These are phyloP conservation scores for Hanseniaspora uvarum DNA, from an alignment of 1,139 yeast species.

Conservation along the genomic window DNA sequence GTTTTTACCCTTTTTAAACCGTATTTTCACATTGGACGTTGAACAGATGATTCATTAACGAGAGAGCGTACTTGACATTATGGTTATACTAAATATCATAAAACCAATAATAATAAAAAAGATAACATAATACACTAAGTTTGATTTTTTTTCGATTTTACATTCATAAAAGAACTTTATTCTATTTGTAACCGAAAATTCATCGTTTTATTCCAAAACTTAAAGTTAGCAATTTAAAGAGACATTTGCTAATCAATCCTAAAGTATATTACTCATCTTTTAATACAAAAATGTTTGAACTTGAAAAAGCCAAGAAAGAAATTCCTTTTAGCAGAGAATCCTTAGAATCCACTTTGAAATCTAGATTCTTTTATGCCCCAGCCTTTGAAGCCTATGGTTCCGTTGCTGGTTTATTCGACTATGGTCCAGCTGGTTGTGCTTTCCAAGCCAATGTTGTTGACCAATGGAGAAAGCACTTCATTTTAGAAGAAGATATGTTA, in stretches of 20 bases:
- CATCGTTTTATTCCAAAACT: background rate
- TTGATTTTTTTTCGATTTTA: background rate
- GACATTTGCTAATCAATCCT: background rate
- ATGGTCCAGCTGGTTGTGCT: slow-evolving; percentile 99
- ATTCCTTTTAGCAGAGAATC: slow-evolving; percentile 67
- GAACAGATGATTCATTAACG: too few species aligned
- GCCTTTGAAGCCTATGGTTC: slow-evolving; percentile 97
- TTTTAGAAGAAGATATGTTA: slow-evolving; percentile 95
- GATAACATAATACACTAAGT: background rate
- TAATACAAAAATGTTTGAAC: slow-evolving; percentile 25
- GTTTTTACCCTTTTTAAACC: background rate
- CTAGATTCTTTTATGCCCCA: slow-evolving; percentile 96
- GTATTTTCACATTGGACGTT: too few species aligned
- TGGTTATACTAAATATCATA: too few species aligned
- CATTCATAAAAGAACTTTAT: background rate
- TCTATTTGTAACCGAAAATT: slow-evolving; percentile 2
- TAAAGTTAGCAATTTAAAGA: slow-evolving; percentile 6
- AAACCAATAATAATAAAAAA: background rate
- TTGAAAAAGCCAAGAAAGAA: slow-evolving; percentile 35
- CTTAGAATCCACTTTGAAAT: slow-evolving; percentile 80
- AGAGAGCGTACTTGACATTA: too few species aligned
- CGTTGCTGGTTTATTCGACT: slow-evolving; percentile 94
- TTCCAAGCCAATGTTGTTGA: slow-evolving; percentile 92
- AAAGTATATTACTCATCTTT: background rate
- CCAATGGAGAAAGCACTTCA: slow-evolving; percentile 94